Evolutionary conservation across 2,329 filamentous ascomycete species (phyloP).

Genomic region (Cladosporium cucumerinum): DNA sequence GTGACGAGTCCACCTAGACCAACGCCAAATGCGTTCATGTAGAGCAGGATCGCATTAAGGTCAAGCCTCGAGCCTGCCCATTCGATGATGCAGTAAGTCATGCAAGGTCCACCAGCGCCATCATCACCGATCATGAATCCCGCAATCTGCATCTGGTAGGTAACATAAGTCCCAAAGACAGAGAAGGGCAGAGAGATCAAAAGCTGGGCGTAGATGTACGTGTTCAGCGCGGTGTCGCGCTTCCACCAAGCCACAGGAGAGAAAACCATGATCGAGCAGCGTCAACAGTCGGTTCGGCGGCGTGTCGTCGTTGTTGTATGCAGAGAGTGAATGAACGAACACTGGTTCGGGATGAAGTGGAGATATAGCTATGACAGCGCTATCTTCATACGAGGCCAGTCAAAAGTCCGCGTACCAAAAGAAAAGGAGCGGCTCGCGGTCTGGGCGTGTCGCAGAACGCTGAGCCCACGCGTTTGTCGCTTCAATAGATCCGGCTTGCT

Average conservation of each 20-base stretch:
- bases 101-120: constrained; percentile 8
- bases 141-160: constrained; percentile 16
- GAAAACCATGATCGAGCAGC: neutral
- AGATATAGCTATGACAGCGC: neutral
- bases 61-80: constrained; percentile 16
- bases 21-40: constrained; percentile 17
- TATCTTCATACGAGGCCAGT: neutral
- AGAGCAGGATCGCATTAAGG: constrained; percentile 18
- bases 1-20: constrained; percentile 15
- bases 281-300: neutral
- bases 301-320: neutral
- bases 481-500: neutral
- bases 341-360: neutral
- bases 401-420: neutral
- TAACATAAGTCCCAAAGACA: constrained; percentile 17
- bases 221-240: constrained; percentile 17
- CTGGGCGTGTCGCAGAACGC: neutral
- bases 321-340: neutral
- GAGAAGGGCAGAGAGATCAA: constrained; percentile 18
- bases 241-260: constrained; percentile 15
- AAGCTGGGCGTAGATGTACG: constrained; percentile 16
- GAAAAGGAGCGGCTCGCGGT: neutral
- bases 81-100: constrained; percentile 16
- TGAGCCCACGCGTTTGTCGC: neutral
- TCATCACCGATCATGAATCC: constrained; percentile 15